Base-by-base conservation (phyloP, 495 filamentous ascomycete species). In the Chaetomium fimeti region DNA sequence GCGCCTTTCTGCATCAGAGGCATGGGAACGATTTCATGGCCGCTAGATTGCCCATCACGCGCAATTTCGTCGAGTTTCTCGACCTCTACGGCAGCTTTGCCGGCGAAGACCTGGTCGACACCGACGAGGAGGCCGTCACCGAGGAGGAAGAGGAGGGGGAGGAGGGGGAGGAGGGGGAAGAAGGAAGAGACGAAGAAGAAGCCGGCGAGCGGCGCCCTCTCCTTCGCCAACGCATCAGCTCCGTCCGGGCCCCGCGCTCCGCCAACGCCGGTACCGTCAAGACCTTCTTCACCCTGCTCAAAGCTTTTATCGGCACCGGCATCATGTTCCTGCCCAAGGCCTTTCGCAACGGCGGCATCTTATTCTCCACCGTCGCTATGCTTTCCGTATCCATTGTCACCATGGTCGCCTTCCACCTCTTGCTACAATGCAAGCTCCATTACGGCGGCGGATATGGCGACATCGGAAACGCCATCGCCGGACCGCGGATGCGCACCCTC, bases 291-390 rank as follows among this genome's bases (percentile, higher is more conserved):
- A 88, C 86, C 4, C 71, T 88, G 27, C 64, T 89, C 22, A 89
- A 89, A 65, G 84, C 86, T 3, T 88, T 88, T 64, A 74, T 88
- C 55, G 86, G 86, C 22, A 88, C 86, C 1, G 86, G 86, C 24
- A 87, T 88, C 72, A 85, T 88, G 83, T 88, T 88, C 68, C 73
- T 89, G 22, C 87, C 87, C 13, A 88, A 87, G 64, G 87, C 87
- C 2, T 89, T 88, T 70, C 80, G 80, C 66, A 88, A 88, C 66
- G 87, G 87, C 25, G 87, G 87, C 22, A 77, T 89, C n/a, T 71
- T 89, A 16, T 89, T 89, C 68, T 87, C 85, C 0, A 84, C 81
- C 0, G 68, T 89, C 42, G 80, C 84, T 9, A 82, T 89, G 69
- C 62, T 88, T 18, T 73, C 71, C 5, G 77, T 88, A 2, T 84